A percentile compares a stretch with the other conserved stretches of the same genome.
Evolutionary conservation across 257 asterid species (phyloP).

Genomic region (Lycium barbarum): DNA sequence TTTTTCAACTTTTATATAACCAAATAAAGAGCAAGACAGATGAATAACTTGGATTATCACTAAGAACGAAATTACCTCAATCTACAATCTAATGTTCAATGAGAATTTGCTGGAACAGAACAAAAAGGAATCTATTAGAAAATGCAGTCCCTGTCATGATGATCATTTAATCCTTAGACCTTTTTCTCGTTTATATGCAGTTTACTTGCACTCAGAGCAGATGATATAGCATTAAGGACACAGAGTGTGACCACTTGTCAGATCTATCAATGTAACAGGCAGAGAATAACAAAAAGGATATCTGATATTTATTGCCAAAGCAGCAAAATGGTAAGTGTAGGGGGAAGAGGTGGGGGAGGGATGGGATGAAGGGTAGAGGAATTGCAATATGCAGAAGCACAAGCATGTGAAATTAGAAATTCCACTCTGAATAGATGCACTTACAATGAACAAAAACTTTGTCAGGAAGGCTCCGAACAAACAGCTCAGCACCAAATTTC

Average conservation of each 20-base stretch:
- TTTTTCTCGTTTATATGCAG: neutral
- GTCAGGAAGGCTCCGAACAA: conserved; percentile 74
- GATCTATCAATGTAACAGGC: neutral
- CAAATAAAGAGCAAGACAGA: neutral
- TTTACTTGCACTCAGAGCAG: neutral
- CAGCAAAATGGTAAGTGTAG: neutral
- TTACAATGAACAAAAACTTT: conserved; percentile 91
- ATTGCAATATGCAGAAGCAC: neutral
- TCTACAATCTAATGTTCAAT: neutral
- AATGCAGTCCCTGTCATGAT: neutral
- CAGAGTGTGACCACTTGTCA: neutral
- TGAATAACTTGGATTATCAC: conserved; percentile 9
- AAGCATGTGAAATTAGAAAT: neutral
- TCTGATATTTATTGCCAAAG: neutral
- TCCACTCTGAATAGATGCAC: conserved; percentile 34
- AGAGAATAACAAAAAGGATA: neutral
- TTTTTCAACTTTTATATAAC: neutral
- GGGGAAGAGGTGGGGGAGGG: too few species aligned
- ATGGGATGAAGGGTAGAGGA: neutral
- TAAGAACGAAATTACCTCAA: neutral
- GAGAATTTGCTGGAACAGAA: neutral
- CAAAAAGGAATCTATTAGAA: neutral
- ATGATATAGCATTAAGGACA: conserved; percentile 14
- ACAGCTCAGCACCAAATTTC: conserved; percentile 87
- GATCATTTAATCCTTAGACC: neutral